Base-by-base conservation (phyloP, 1,284 basidiomycete genomes). In the Rhodotorula sp. region DNA sequence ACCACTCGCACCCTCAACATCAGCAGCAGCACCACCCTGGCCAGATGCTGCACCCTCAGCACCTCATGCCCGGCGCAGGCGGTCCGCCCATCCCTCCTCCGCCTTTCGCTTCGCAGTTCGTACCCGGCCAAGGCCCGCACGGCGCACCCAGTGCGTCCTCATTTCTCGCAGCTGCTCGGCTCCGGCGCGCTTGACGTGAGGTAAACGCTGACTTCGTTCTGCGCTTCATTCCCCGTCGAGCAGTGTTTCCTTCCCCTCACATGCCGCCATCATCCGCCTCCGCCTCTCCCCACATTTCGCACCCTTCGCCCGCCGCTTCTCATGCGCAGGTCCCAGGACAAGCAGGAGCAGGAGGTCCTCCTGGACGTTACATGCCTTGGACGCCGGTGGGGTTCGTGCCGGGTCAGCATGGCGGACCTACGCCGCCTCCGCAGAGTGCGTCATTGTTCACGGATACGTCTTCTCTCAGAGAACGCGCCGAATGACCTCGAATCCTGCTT, bases 201-300 rank as follows among this genome's bases (percentile, higher is more conserved):
- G n/a, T 9, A 22, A 18, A 24, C 9, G 22, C 48, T 24, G 15
- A n/a, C 34, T 34, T 10, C 34, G 34, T 34, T 34, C 6, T 34
- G 34, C 10, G 34, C 34, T 34, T 34, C 34, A n/a, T 34, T 50
- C 24, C 15, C 48, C 48, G n/a, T n/a, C 22, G 16, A 9, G 28
- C 60, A 61, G 60, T 61, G 51, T 52, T 61, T 22, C 8, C 60
- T 13, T 61, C 60, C 26, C 60, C 60, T 11, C 51, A 53, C 28
- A 53, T 61, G 51, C 26, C 51, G 18, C 50, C 37, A 20, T 22
- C 37, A 51, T 37, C 60, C 20, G 34, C 40, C 11, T 44, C 40
- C 40, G 40, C 40, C 10, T 44, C 40, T 11, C 40, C 40, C 40
- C 40, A 44, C 40, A 44, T 44, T 13, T 44, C 51, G 20, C 60